Base-by-base conservation (phyloP, 768 basidiomycete species). In the Xanthoconium stramineum region DNA sequence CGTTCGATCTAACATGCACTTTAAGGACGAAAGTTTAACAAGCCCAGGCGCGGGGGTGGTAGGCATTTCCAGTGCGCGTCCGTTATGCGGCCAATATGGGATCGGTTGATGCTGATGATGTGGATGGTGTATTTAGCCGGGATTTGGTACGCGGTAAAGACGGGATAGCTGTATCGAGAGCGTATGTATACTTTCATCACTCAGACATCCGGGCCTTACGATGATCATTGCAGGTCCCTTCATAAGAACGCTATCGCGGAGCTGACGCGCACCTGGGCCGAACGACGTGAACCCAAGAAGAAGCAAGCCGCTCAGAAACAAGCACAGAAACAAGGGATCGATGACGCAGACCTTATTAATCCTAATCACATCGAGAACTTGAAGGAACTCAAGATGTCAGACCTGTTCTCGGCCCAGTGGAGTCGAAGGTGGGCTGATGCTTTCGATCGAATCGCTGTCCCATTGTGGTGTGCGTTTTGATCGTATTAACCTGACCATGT, bases 21-120 rank as follows among this genome's bases (percentile, higher is more conserved):
- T 15, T 37, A 12, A 3, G 7, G 62, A 85, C 90, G 91, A 58
- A 91, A 88, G 73, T 91, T 82, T 76, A 92, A 93, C 76, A 94
- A 94, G 80, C 78, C 84, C 61, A 89, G 86, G 68, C 89, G 93
- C 50, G 93, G 93, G 62, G 93, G 93, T 37, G 93, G 93, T 50
- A 83, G 93, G 58, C 85, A 76, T 69, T 95, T 94, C 72, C 90
- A 90, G 84, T 88, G 65, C 49, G 68, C 52, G 13, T 32, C 39
- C 15, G 13, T 17, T 17, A 20, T 17, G 17, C 15, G 29, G 20
- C 30, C 8, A 50, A 47, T 24, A 45, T 56, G 45, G 53, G 59
- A 54, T 53, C 53, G 45, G 50, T 46, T 14, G 47, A 24, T 63
- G 46, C 50, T 64, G 44, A 48, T 40, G 19, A 36, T n/a, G 35